Evolutionary conservation across 345 rosid genomes (phyloP), one percentile per base, ranked within the genome.

Genomic region (Salix caprea): DNA sequence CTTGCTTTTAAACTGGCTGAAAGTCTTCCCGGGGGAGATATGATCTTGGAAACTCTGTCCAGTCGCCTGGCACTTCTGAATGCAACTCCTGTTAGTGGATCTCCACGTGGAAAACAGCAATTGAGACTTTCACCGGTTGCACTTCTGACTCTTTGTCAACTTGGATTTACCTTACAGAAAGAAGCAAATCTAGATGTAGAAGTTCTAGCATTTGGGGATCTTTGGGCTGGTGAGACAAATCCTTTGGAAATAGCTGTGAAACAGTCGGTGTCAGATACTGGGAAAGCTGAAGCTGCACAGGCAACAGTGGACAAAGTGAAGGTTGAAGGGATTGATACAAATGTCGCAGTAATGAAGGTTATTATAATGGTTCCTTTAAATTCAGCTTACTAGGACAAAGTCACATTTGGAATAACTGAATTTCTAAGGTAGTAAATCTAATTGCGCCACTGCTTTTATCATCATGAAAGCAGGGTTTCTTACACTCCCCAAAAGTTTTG

Each of bases 221-320:
- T 95, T 73, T 84, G 87, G 78, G 88, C 90, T 82, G 99, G 96
- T 71, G 97, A 91, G 84, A 89, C 82, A 69, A 91, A 89, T 88
- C 92, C 97, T 40, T 81, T 92, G 77, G 97, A 93, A 82, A 79
- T 78, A 74, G 96, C 91, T 21, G 90, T 95, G 80, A 91, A 89
- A 85, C 87, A 86, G 87, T 89, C 94, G 10, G 81, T 93, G 79
- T 82, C 83, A 75, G 87, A 90, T 83, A 87, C 89, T 26, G 92
- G 87, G 75, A 90, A 87, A 73, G 97, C 87, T 61, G 91, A 89
- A 88, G 99, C 97, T 85, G 99, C 99, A 68, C 96, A 89, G 80
- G 99, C 95, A 42, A 90, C 99, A 32, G 97, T 93, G 73, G 89
- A 92, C 74, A 91, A 93, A 92, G 99, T 93, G 76, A 95, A 95